A percentile compares a stretch with the other conserved stretches of the same genome.
Conservation (phyloP, 1,139 yeast species). For the Arxiozyma slooffiae region DNA sequence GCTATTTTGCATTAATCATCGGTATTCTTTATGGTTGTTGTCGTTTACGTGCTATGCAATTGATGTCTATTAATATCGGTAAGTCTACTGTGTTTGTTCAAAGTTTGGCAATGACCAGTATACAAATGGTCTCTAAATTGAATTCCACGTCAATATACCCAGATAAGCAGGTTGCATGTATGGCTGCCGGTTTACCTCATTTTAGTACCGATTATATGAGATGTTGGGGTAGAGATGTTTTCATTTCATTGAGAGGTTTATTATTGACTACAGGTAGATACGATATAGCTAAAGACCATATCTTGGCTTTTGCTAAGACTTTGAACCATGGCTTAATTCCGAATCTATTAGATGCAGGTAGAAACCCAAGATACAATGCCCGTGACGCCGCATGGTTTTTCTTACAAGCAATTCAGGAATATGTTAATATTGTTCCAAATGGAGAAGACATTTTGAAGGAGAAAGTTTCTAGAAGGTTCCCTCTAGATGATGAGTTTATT, state of each 20-base stretch:
- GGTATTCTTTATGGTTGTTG: slow-evolving; percentile 80
- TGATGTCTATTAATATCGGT: slow-evolving; percentile 47
- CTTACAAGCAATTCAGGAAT: slow-evolving; percentile 78
- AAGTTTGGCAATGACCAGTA: slow-evolving; percentile 66
- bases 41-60: slow-evolving; percentile 52
- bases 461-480: slow-evolving; percentile 74
- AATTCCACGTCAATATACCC: slow-evolving; percentile 72
- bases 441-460: slow-evolving; percentile 62
- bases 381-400: slow-evolving; percentile 97
- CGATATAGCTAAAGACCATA: slow-evolving; percentile 73
- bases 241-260: slow-evolving; percentile 76
- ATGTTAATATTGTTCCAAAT: slow-evolving; percentile 54
- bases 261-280: slow-evolving; percentile 66
- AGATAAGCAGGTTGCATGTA: slow-evolving; percentile 49
- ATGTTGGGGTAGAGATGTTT: slow-evolving; percentile 98
- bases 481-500: slow-evolving; percentile 74
- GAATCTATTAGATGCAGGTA: slow-evolving; percentile 81
- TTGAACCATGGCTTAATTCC: slow-evolving; percentile 94
- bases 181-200: slow-evolving; percentile 97
- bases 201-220: slow-evolving; percentile 86
- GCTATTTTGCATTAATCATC: slow-evolving; percentile 70
- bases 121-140: slow-evolving; percentile 78
- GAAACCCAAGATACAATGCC: slow-evolving; percentile 90
- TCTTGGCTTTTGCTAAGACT: slow-evolving; percentile 80
- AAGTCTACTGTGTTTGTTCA: slow-evolving; percentile 66